Evolutionary conservation across 2,329 filamentous ascomycete genomes (phyloP).

Genomic region (Penicillium fuscoglaucum): DNA sequence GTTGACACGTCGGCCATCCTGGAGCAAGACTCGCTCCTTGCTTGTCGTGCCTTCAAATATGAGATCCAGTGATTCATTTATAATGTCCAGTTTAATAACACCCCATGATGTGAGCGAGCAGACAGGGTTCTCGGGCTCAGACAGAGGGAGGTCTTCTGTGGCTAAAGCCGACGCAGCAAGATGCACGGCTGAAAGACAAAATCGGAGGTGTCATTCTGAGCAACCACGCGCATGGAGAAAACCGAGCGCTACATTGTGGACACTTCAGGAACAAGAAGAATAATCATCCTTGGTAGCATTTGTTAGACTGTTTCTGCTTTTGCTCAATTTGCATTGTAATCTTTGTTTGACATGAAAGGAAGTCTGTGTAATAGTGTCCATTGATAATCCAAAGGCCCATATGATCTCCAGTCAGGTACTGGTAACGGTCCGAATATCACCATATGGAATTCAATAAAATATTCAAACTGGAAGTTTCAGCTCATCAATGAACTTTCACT

Average conservation of each 20-base stretch:
- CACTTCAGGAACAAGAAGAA: conserved; percentile 34
- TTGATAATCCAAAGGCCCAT: background rate
- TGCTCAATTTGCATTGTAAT: background rate
- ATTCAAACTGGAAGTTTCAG: background rate
- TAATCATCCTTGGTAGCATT: background rate
- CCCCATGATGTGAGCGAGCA: conserved; percentile 4
- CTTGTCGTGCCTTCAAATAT: conserved; percentile 31
- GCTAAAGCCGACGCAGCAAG: conserved; percentile 10
- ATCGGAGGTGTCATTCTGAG: conserved; percentile 42
- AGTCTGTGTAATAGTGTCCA: too few relatives aligned
- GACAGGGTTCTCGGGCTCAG: conserved; percentile 5
- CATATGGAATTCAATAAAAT: background rate
- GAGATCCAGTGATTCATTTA: conserved; percentile 17
- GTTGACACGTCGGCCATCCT: conserved; percentile 32
- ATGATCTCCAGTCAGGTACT: background rate
- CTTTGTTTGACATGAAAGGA: background rate
- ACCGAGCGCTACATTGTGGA: conserved; percentile 39
- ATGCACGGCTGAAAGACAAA: conserved; percentile 27
- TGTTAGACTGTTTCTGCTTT: background rate
- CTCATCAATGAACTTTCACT: background rate
- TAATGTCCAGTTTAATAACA: conserved; percentile 27
- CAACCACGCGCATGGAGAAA: conserved; percentile 40
- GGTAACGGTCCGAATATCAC: background rate
- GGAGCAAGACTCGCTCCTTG: conserved; percentile 35
- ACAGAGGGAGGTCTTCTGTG: background rate